phyloP scores from a whole-genome alignment of 805 yeast species.

The Lachancea sp. region DNA sequence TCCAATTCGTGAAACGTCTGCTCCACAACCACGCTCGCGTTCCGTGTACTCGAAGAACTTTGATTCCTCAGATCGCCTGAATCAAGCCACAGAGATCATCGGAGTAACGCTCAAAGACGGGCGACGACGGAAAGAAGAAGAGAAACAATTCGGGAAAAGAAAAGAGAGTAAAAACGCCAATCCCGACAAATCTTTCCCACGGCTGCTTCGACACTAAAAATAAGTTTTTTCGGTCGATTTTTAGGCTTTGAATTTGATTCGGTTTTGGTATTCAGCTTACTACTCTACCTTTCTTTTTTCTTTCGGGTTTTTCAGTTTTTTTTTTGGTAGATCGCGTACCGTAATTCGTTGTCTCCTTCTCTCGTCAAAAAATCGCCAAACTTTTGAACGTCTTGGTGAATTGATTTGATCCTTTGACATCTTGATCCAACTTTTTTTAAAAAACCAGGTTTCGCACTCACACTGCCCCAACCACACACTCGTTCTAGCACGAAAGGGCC shows the following conservation, averaged over 20 bases:
- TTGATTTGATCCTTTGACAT: too few species aligned
- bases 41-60: neutral
- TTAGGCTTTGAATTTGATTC: neutral
- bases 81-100: too few species aligned
- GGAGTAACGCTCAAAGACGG: too few species aligned
- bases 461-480: neutral
- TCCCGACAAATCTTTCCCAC: neutral
- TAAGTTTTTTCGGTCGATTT: neutral
- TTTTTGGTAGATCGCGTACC: neutral
- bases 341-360: neutral
- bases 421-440: neutral
- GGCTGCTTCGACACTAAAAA: neutral
- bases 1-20: neutral
- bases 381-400: too few species aligned
- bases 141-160: too few species aligned
- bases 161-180: too few species aligned
- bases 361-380: neutral
- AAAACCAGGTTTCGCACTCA: neutral
- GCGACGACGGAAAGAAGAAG: too few species aligned
- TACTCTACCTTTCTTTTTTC: too few species aligned
- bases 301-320: neutral
- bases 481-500: constrained; percentile 1
- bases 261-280: too few species aligned
- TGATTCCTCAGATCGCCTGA: too few species aligned
- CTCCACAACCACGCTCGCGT: neutral